A percentile compares a stretch with the other conserved stretches of the same genome.
Conservation (phyloP, 257 asterid species). For the Solanum chaucha region DNA sequence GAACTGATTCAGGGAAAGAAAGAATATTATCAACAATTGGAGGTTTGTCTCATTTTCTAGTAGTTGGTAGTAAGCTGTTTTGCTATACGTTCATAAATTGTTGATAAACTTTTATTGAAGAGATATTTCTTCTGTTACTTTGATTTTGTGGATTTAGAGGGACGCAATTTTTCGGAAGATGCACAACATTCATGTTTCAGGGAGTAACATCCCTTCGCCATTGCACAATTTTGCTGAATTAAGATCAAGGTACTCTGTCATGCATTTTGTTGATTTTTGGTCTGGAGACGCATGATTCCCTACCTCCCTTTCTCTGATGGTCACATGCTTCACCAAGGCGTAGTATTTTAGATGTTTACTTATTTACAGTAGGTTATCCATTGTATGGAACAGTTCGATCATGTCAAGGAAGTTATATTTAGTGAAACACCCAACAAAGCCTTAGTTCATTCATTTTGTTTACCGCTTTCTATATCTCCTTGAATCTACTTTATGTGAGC, state of each 20-base stretch:
- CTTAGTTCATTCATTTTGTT: neutral
- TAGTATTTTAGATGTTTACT: neutral
- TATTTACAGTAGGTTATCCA: neutral
- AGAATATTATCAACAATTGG: constrained; percentile 66
- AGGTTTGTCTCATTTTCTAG: constrained; percentile 33
- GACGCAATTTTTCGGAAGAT: constrained; percentile 68
- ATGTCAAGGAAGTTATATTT: neutral
- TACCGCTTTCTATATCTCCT: neutral
- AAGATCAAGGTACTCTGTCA: constrained; percentile 41
- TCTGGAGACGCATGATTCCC: neutral
- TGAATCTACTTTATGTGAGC: neutral
- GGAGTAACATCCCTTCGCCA: constrained; percentile 80
- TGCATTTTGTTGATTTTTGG: neutral
- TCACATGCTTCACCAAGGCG: neutral
- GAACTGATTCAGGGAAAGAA: constrained; percentile 47
- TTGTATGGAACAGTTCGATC: neutral
- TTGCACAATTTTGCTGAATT: constrained; percentile 57
- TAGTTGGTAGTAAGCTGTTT: neutral
- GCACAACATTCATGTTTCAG: constrained; percentile 79
- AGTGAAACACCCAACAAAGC: neutral
- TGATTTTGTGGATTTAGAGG: constrained; percentile 30
- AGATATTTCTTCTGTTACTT: neutral
- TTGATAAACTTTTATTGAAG: neutral
- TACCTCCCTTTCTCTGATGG: neutral
- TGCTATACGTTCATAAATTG: neutral